Evolutionary conservation across 2,329 filamentous ascomycete genomes (phyloP).

Genomic region (Trichophyton rubrum): DNA sequence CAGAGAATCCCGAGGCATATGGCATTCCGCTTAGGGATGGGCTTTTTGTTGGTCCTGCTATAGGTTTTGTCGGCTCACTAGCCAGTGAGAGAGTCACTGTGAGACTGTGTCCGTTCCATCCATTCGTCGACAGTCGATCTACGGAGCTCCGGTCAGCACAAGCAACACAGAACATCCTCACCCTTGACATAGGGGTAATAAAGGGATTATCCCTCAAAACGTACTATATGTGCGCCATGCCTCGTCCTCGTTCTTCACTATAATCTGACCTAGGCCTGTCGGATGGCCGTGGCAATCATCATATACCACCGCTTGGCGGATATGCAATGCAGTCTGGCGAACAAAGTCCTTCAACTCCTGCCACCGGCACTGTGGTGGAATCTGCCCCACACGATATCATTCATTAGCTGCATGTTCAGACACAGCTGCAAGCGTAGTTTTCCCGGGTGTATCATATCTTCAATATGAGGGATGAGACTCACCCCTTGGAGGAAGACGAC

Average conservation of each 20-base stretch:
- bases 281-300: slow-evolving; percentile 32
- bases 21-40: slow-evolving; percentile 19
- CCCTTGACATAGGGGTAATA: not conserved
- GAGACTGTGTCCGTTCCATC: slow-evolving; percentile 33
- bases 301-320: slow-evolving; percentile 34
- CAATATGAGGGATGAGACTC: slow-evolving; percentile 13
- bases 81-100: slow-evolving; percentile 32
- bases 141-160: not conserved
- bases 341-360: slow-evolving; percentile 35
- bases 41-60: slow-evolving; percentile 32
- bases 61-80: slow-evolving; percentile 29
- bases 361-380: slow-evolving; percentile 34
- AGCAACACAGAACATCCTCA: not conserved
- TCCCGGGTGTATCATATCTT: not conserved
- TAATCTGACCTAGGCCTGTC: slow-evolving; percentile 33
- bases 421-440: not conserved
- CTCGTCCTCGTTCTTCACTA: slow-evolving; percentile 34
- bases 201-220: not conserved
- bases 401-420: not conserved
- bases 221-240: slow-evolving; percentile 34
- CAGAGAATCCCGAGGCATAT: slow-evolving; percentile 22
- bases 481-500: slow-evolving; percentile 35
- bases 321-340: slow-evolving; percentile 32
- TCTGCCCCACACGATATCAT: slow-evolving; percentile 19
- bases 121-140: slow-evolving; percentile 31